Conservation (phyloP, 805 yeast species). For the Millerozyma acaciae region DNA sequence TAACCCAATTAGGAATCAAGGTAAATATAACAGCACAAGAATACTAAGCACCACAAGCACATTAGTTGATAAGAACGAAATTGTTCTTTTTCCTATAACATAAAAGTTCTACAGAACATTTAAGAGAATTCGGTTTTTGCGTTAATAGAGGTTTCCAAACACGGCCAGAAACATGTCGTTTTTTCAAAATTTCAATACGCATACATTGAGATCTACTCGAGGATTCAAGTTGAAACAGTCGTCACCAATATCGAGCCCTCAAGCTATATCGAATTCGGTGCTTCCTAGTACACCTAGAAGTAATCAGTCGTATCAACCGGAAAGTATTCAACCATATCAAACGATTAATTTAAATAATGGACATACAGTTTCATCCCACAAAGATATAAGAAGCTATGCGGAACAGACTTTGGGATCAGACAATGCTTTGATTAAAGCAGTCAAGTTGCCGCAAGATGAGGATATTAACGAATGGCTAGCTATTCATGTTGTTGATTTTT, state of each 20-base stretch:
- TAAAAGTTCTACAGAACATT: too few species aligned
- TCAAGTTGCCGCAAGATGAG: slow-evolving; percentile 88
- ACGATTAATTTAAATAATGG: slow-evolving; percentile 23
- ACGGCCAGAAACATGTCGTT: slow-evolving; percentile 26
- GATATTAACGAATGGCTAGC: slow-evolving; percentile 94
- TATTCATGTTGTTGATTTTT: slow-evolving; percentile 95
- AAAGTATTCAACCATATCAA: slow-evolving; percentile 20
- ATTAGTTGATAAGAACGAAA: background rate
- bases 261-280: slow-evolving; percentile 31
- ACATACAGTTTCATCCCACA: slow-evolving; percentile 49
- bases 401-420: slow-evolving; percentile 95
- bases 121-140: too few species aligned
- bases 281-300: slow-evolving; percentile 22
- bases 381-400: slow-evolving; percentile 80
- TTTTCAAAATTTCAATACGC: slow-evolving; percentile 43
- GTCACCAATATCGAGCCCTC: slow-evolving; percentile 39
- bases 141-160: background rate
- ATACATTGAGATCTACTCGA: slow-evolving; percentile 37
- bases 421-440: slow-evolving; percentile 87
- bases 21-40: slow-evolving; percentile 7
- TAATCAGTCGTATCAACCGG: slow-evolving; percentile 9
- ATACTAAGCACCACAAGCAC: slow-evolving; percentile 2
- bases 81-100: too few species aligned
- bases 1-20: background rate
- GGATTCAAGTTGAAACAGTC: slow-evolving; percentile 41